phyloP scores from a whole-genome alignment of 495 filamentous ascomycete species.

The Neurospora sp. region DNA sequence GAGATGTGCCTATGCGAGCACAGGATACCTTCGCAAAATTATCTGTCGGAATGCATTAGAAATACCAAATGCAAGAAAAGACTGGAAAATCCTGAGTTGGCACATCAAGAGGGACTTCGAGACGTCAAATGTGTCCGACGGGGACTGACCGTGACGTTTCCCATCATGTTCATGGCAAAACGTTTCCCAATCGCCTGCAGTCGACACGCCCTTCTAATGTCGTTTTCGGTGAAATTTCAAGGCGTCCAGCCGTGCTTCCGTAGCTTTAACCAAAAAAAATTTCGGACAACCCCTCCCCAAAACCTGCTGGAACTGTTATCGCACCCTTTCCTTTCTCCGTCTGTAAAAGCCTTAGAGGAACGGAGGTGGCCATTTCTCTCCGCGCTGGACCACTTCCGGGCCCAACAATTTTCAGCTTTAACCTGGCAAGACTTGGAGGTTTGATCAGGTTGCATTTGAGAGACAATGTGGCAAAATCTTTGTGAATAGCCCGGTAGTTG shows the following conservation, averaged over 20 bases:
- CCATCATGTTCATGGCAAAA: not conserved
- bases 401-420: not conserved
- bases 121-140: not conserved
- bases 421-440: not conserved
- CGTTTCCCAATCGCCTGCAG: not conserved
- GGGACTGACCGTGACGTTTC: not conserved
- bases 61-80: not conserved
- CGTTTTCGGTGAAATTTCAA: not conserved
- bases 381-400: not conserved
- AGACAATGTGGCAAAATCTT: not conserved
- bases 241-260: not conserved
- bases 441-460: not conserved
- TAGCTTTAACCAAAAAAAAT: not conserved
- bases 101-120: not conserved
- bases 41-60: not conserved
- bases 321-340: not conserved
- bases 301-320: not conserved
- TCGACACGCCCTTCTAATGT: not conserved
- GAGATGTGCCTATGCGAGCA: not conserved
- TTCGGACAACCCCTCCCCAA: not conserved
- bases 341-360: not conserved
- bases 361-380: not conserved
- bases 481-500: not conserved
- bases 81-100: not conserved
- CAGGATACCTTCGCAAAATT: not conserved